Evolutionary conservation across 345 rosid genomes (phyloP), one percentile per base, ranked within the genome.

Genomic region (Melastoma malabathricum): DNA sequence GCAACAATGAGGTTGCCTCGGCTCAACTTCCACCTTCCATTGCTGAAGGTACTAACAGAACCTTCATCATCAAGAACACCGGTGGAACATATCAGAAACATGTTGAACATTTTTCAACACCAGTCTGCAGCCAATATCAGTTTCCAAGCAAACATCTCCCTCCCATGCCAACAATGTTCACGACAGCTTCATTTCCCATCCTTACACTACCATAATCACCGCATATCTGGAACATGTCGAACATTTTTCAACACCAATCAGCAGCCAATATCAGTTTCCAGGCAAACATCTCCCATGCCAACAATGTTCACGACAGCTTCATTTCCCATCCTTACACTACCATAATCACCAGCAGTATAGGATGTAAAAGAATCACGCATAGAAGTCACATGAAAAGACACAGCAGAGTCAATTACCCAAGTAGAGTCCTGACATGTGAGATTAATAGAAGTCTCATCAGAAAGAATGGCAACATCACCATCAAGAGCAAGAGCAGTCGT

Each of bases 111-210:
- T n/a, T 18, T 16, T 41, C 4, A 52, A 20, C 1, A 53, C 3
- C 0, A 47, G 9, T 47, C 18, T 60, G 41, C 17, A 60, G 3
- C 25, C 22, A 0, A 39, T 8, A 0, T 46, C 17, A 20, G 34
- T 51, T 45, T 52, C 39, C 13, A 60, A 46, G 18, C 13, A 44
- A 31, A 52, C 16, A 54, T 52, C n/a, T n/a, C n/a, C n/a, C 39
- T 19, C 39, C n/a, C n/a, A n/a, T n/a, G n/a, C n/a, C n/a, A n/a
- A n/a, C n/a, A n/a, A 1, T 56, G 9, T 43, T 0, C 8, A 20
- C 14, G 14, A 4, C 2, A 17, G 16, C 48, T 6, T 54, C 16
- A 44, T 44, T 54, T 43, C n/a, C n/a, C n/a, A n/a, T n/a, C n/a
- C n/a, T n/a, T n/a, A n/a, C n/a, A n/a, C n/a, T n/a, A n/a, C n/a